Evolutionary conservation across 2,329 filamentous ascomycete genomes (phyloP), one percentile per base, ranked within the genome.

Genomic region (Knufia fluminis): DNA sequence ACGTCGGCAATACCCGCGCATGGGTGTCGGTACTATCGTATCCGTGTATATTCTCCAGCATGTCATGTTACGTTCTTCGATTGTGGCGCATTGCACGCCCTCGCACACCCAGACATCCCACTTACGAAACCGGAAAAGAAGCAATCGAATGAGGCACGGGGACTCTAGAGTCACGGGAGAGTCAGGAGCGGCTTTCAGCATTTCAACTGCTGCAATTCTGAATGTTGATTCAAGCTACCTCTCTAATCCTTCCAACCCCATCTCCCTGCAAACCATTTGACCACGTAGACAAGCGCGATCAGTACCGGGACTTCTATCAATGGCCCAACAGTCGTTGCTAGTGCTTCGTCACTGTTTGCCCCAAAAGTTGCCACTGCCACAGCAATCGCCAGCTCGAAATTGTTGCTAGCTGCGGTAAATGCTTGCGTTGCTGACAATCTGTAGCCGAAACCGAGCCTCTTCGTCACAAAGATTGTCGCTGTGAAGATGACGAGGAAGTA

Each of bases 341-440:
- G 70, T 0, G 88, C 88, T 66, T 94, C 82, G 44, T 89, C 80
- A 59, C 85, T 91, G 35, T 84, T 70, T 0, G 83, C 75, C 0
- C 88, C 89, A 66, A 85, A 94, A 0, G 83, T 83, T 0, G 88
- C 84, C 2, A 94, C 82, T 0, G 86, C 86, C 0, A 95, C 88
- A 0, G 88, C 88, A 66, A 95, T 94, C 0, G 89, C 87, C 20
- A 95, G 70, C 69, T 95, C 89, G 60, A 95, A 95, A 63, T 95
- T 94, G 62, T 95, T 95, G 64, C 88, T 94, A 1, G 86, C 85
- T 0, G 87, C 90, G 0, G 86, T 94, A 60, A 94, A 92, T 61
- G 85, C 89, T 67, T 94, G 87, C 1, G 87, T 91, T 9, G 77
- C 75, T 1, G 77, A 76, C 1, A 89, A 64, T 31, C 75, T 74